Evolutionary conservation across 768 basidiomycete genomes (phyloP).

Genomic region (Pulveroboletus sp.): DNA sequence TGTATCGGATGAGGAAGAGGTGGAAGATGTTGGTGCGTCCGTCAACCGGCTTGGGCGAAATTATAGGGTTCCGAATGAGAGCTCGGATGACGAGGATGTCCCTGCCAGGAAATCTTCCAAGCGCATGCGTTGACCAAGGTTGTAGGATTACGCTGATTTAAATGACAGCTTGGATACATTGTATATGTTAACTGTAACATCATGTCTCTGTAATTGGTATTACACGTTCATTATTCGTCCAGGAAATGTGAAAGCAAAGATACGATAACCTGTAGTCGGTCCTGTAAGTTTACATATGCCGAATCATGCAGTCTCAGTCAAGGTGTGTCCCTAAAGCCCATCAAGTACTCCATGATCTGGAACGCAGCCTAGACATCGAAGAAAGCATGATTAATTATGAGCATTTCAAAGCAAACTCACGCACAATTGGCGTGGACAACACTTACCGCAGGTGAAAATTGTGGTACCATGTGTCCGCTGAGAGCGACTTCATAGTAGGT

Average conservation of each 20-base stretch:
- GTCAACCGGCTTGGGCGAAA: background rate
- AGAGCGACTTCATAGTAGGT: conserved; percentile 66
- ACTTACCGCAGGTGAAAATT: conserved; percentile 60
- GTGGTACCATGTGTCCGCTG: conserved; percentile 75
- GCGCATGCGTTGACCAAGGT: no score
- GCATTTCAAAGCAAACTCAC: no score
- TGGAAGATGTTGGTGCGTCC: background rate
- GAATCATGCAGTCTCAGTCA: conserved; percentile 3
- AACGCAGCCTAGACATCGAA: conserved; percentile 51
- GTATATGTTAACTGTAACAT: no score
- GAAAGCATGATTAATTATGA: background rate
- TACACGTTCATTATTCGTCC: no score
- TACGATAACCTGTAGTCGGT: no score
- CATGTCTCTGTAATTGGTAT: no score
- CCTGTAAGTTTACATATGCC: no score
- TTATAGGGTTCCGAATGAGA: conserved; percentile 3
- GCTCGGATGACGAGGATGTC: conserved; percentile 1
- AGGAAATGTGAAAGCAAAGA: no score
- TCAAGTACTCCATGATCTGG: conserved; percentile 65
- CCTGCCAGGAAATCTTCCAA: no score
- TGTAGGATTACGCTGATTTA: no score
- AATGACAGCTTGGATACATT: no score
- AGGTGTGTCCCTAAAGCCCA: conserved; percentile 58
- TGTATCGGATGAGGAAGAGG: conserved; percentile 5
- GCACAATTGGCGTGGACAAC: no score